Percentiles rank a stretch among this genome's conserved stretches.
Evolutionary conservation across 495 filamentous ascomycete species (phyloP).

Genomic region (Penicillium angulare): DNA sequence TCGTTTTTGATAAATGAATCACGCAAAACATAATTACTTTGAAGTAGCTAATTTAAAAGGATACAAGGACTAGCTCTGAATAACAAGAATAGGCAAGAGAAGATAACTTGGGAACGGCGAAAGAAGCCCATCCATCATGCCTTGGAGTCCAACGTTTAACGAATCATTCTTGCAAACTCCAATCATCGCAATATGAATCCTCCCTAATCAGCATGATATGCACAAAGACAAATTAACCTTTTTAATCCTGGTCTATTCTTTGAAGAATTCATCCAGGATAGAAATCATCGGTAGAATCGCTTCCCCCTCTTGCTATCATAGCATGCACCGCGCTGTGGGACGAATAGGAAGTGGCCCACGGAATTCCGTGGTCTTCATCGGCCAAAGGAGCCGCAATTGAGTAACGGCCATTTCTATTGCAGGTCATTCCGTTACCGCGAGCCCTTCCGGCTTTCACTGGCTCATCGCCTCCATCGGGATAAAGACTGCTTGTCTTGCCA

Average conservation of each 20-base stretch:
- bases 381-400: too few relatives aligned
- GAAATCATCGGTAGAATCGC: not conserved
- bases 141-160: too few relatives aligned
- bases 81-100: too few relatives aligned
- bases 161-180: too few relatives aligned
- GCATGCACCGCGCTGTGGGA: not conserved
- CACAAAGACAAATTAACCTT: not conserved
- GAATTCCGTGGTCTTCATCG: too few relatives aligned
- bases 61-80: too few relatives aligned
- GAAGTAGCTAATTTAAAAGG: too few relatives aligned
- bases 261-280: not conserved
- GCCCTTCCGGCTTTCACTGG: constrained; percentile 16
- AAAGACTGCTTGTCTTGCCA: constrained; percentile 26
- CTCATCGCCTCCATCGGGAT: constrained; percentile 26
- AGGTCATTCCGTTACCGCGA: not conserved
- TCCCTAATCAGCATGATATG: too few relatives aligned
- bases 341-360: not conserved
- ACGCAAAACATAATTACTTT: not conserved
- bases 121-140: too few relatives aligned
- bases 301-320: constrained; percentile 3
- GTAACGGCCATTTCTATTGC: not conserved
- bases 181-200: too few relatives aligned
- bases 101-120: too few relatives aligned
- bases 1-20: not conserved
- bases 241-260: not conserved